Conservation (phyloP, 129 eudicot species). For the Flaveria bidentis region DNA sequence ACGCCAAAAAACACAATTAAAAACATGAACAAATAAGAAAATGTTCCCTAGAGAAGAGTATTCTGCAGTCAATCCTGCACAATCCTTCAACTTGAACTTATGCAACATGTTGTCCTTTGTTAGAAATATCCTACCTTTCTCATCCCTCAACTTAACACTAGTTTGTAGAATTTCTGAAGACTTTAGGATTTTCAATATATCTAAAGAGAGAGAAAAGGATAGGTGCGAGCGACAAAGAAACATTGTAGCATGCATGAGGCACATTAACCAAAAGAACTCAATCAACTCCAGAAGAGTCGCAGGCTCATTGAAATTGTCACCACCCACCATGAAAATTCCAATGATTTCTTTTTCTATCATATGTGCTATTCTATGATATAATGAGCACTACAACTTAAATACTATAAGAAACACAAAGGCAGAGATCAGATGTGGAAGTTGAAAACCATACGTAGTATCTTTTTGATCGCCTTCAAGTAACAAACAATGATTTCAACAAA, state of each 20-base stretch:
- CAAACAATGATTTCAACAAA: background rate
- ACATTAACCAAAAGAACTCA: slow-evolving; percentile 14
- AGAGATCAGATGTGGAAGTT: slow-evolving; percentile 1
- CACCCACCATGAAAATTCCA: background rate
- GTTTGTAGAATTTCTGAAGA: background rate
- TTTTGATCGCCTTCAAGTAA: background rate
- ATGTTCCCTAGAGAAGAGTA: background rate
- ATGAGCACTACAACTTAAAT: background rate
- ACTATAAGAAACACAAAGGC: slow-evolving; percentile 11
- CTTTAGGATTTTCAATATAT: background rate
- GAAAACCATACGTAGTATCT: background rate
- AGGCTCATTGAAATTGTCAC: background rate
- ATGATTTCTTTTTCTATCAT: background rate
- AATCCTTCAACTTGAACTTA: background rate
- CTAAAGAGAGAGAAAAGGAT: no score
- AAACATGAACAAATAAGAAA: background rate
- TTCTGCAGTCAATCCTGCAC: background rate
- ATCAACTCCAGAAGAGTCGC: background rate
- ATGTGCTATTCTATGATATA: background rate
- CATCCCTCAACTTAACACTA: background rate
- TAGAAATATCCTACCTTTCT: background rate
- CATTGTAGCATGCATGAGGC: slow-evolving; percentile 9
- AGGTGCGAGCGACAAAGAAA: background rate
- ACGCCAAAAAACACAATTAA: background rate
- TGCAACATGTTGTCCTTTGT: background rate